Evolutionary conservation across 441 rosid species (phyloP).

Genomic region (Kokia cookei): DNA sequence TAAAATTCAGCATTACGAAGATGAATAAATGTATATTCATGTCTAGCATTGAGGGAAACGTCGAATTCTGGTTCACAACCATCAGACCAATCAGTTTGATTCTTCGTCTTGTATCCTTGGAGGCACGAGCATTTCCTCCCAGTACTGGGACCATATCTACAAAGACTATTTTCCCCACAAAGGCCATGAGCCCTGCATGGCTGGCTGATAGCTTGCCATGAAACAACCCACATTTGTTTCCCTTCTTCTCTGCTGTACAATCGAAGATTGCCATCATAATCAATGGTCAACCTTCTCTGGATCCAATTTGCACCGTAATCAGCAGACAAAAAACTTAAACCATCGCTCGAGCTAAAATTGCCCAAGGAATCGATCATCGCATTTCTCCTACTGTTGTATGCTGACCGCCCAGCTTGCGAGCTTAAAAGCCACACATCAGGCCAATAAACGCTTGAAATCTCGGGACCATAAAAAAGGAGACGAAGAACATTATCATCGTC

Average conservation of each 20-base stretch:
- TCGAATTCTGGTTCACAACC: constrained; percentile 20
- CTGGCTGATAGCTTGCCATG: constrained; percentile 14
- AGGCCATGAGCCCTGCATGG: constrained; percentile 22
- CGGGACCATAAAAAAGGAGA: constrained; percentile 9
- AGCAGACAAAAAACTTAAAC: neutral
- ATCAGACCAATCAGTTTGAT: constrained; percentile 13
- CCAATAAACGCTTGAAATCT: constrained; percentile 8
- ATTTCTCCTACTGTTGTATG: constrained; percentile 11
- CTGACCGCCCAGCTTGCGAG: constrained; percentile 10
- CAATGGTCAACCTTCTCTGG: constrained; percentile 19
- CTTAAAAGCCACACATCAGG: neutral
- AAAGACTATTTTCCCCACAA: constrained; percentile 19
- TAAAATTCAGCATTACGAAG: constrained; percentile 11
- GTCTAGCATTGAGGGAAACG: neutral
- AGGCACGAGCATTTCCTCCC: constrained; percentile 23
- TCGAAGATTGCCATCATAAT: constrained; percentile 22
- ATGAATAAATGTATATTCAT: neutral
- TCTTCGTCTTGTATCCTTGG: constrained; percentile 14
- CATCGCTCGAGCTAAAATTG: constrained; percentile 16
- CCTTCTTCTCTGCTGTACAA: constrained; percentile 16
- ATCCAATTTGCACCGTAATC: constrained; percentile 13
- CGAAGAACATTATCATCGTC: constrained; percentile 5
- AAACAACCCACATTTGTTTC: constrained; percentile 6
- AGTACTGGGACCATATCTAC: constrained; percentile 7
- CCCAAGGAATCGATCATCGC: constrained; percentile 6